Conservation (phyloP, 352 stramenopile species). For the Globisporangium echinulatum region DNA sequence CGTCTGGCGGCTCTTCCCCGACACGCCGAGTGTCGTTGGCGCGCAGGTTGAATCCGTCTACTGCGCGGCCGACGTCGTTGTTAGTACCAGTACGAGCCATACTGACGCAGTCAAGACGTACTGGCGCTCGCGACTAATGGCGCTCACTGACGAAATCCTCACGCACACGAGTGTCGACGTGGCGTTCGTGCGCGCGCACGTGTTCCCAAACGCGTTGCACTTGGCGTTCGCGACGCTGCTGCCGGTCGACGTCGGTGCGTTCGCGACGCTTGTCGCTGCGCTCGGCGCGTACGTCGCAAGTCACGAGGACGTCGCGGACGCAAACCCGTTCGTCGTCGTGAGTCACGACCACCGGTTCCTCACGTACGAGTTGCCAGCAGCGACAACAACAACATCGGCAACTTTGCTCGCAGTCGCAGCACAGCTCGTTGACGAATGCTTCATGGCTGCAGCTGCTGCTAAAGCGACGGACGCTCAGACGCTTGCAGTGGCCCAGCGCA, state of each 20-base stretch:
- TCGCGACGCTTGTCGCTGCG: conserved; percentile 45
- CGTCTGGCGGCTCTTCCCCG: conserved; percentile 62
- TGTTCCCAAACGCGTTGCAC: conserved; percentile 53
- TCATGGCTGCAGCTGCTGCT: not conserved
- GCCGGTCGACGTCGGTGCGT: conserved; percentile 26
- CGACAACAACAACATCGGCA: conserved; percentile 18
- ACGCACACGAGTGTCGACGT: conserved; percentile 42
- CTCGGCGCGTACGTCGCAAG: conserved; percentile 44
- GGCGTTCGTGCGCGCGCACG: conserved; percentile 42
- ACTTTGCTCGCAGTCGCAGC: conserved; percentile 25
- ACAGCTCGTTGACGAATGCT: conserved; percentile 18
- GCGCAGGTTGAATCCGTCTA: conserved; percentile 48
- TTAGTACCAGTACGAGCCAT: not conserved
- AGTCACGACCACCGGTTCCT: conserved; percentile 36
- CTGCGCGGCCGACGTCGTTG: conserved; percentile 12
- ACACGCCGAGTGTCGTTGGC: conserved; percentile 22
- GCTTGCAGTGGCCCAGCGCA: not conserved
- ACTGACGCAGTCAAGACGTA: conserved; percentile 21
- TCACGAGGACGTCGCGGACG: conserved; percentile 41
- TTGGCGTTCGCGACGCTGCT: conserved; percentile 46
- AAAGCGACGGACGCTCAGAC: conserved; percentile 1
- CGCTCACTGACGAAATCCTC: conserved; percentile 42
- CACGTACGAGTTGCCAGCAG: conserved; percentile 6
- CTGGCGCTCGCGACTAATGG: conserved; percentile 46
- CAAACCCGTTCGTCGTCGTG: conserved; percentile 37